Percentiles rank a stretch among this genome's conserved stretches.
Conservation (phyloP, 805 yeast genomes). For the Wickerhamiella parazyma region DNA sequence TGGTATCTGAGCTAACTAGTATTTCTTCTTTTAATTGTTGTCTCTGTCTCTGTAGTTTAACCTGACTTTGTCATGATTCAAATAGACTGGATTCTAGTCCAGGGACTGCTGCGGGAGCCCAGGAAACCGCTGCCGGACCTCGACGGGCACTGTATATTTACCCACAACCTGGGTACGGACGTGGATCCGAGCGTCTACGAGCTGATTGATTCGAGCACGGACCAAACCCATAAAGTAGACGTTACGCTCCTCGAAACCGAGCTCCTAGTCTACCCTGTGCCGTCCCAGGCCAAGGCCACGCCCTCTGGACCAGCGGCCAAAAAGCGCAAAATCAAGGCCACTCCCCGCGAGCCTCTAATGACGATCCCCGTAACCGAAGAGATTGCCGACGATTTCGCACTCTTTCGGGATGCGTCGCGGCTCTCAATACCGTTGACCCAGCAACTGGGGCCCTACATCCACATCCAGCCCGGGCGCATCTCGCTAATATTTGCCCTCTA, state of each 20-base stretch:
- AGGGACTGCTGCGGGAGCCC: background rate
- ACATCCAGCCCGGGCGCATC: slow-evolving; percentile 1
- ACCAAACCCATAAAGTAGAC: background rate
- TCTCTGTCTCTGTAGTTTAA: too few relatives aligned
- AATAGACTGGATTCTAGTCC: background rate
- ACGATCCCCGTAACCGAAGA: background rate
- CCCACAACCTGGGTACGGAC: slow-evolving; percentile 2
- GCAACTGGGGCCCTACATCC: background rate
- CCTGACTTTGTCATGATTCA: background rate
- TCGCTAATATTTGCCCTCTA: background rate
- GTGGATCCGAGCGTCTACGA: slow-evolving; percentile 4
- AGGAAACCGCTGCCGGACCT: background rate
- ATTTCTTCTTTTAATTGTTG: background rate
- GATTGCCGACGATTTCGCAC: background rate
- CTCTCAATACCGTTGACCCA: background rate
- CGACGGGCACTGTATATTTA: background rate
- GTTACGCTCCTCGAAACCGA: background rate
- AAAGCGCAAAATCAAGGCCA: background rate
- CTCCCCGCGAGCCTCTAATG: slow-evolving; percentile 1
- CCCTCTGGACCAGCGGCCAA: background rate
- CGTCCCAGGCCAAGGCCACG: background rate
- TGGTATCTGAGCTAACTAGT: slow-evolving; percentile 1
- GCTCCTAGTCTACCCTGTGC: background rate
- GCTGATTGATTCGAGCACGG: background rate
- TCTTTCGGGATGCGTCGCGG: background rate